A percentile compares a stretch with the other conserved stretches of the same genome.
phyloP scores from a whole-genome alignment of 2,329 filamentous ascomycete genomes.

The Botryotinia calthae region DNA sequence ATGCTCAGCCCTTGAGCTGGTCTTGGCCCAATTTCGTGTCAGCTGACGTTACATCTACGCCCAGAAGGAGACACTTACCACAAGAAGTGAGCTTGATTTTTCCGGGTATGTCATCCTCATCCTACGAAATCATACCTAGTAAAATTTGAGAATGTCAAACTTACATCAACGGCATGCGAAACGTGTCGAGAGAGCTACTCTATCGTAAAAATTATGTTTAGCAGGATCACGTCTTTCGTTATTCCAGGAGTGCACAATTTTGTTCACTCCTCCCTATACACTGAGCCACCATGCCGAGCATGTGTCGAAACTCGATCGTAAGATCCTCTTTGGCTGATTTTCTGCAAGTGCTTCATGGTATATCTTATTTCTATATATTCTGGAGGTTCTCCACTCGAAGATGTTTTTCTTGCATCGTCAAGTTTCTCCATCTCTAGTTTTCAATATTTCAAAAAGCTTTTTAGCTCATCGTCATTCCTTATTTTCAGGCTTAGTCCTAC shows the following conservation, averaged over 20 bases:
- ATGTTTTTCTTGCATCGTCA: not conserved
- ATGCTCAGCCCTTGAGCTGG: not conserved
- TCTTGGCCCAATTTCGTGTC: constrained; percentile 9
- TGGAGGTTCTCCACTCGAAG: not conserved
- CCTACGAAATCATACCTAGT: constrained; percentile 1
- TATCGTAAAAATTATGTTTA: not conserved
- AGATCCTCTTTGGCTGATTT: not conserved
- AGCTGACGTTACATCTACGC: constrained; percentile 15
- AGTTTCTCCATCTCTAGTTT: not conserved
- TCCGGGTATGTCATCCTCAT: constrained; percentile 16
- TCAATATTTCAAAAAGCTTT: not conserved
- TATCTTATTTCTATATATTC: constrained; percentile 1
- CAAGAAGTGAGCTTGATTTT: not conserved
- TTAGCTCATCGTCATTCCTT: constrained; percentile 8
- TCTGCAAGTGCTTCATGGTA: not conserved
- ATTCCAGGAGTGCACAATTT: constrained; percentile 15
- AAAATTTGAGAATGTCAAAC: constrained; percentile 2
- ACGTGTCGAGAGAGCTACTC: not conserved
- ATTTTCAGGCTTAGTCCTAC: constrained; percentile 13
- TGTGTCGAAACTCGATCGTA: constrained; percentile 8
- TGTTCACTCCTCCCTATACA: not conserved
- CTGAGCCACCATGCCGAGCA: not conserved
- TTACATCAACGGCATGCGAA: constrained; percentile 7
- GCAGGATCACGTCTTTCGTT: constrained; percentile 10
- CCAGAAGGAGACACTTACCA: not conserved